A percentile compares a stretch with the other conserved stretches of the same genome.
These are phyloP conservation scores for Fusarium succisae DNA, from an alignment of 2,329 filamentous ascomycete genomes.

Conservation along the genomic window DNA sequence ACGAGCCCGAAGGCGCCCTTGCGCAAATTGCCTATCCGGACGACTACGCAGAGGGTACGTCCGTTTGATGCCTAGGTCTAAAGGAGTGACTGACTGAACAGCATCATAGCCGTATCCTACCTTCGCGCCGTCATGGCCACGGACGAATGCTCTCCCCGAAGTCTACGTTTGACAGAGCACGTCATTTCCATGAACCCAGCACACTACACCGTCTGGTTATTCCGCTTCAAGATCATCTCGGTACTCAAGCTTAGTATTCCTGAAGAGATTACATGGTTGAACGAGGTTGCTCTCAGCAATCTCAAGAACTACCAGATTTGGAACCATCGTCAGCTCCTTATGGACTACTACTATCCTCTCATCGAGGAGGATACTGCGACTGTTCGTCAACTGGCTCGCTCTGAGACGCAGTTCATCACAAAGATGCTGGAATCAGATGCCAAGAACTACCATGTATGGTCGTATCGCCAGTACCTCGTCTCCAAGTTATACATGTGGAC, in stretches of 20 bases:
- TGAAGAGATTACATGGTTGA: constrained; percentile 86
- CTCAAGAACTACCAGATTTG: constrained; percentile 99
- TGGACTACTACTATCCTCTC: constrained; percentile 66
- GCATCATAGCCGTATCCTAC: constrained; percentile 79
- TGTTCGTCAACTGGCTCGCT: constrained; percentile 66
- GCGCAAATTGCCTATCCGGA: constrained; percentile 93
- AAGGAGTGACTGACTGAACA: constrained; percentile 34
- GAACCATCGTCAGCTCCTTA: constrained; percentile 75
- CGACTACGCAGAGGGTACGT: constrained; percentile 81
- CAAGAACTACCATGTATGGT: constrained; percentile 99
- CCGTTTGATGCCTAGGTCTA: constrained; percentile 7
- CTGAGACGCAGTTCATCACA: constrained; percentile 79
- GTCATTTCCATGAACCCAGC: constrained; percentile 94
- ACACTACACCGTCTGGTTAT: constrained; percentile 99
- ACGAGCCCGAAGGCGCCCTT: constrained; percentile 84
- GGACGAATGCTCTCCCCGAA: constrained; percentile 83
- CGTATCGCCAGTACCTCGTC: constrained; percentile 81
- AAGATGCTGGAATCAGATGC: constrained; percentile 85
- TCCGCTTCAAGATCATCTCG: constrained; percentile 82
- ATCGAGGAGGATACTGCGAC: constrained; percentile 66
- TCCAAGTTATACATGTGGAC: constrained; percentile 73
- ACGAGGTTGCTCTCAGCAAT: constrained; percentile 81
- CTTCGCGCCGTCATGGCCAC: constrained; percentile 91
- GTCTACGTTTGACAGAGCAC: constrained; percentile 83
- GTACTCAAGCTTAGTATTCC: constrained; percentile 70